These are phyloP conservation scores for Mortierella sp. DNA, from an alignment of 371 early-diverging fungal genomes.

Conservation along the genomic window DNA sequence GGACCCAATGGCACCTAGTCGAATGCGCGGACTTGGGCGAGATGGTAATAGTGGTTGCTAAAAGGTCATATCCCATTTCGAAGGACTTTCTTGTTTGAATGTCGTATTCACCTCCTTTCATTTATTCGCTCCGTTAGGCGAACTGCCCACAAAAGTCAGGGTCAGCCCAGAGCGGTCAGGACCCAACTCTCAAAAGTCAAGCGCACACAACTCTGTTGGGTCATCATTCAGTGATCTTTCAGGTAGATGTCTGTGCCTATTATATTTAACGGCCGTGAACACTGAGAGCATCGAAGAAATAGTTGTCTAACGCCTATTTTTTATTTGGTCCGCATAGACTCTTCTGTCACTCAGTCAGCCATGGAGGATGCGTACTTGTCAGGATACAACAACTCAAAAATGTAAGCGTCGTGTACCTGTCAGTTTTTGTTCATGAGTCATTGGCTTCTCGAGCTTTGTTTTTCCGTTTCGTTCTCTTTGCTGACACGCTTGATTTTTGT, in stretches of 20 bases:
- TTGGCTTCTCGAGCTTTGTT: background rate
- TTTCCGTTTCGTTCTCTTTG: background rate
- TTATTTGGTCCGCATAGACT: constrained; percentile 46
- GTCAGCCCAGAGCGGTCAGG: constrained; percentile 44
- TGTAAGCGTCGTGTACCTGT: constrained; percentile 48
- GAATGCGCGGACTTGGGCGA: constrained; percentile 20
- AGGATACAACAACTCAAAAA: constrained; percentile 69
- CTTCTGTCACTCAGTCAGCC: constrained; percentile 73
- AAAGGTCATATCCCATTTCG: background rate
- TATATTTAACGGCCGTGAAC: background rate
- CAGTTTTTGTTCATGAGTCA: background rate
- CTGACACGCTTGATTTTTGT: background rate
- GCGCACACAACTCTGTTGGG: constrained; percentile 65
- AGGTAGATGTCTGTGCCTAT: constrained; percentile 32
- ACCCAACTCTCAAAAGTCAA: constrained; percentile 45
- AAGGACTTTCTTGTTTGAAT: background rate
- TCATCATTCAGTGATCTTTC: constrained; percentile 71
- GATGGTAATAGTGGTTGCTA: constrained; percentile 19
- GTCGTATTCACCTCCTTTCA: background rate
- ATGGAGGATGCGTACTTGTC: constrained; percentile 72
- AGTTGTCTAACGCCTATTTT: background rate
- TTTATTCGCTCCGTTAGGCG: constrained; percentile 16
- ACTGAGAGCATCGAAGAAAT: background rate
- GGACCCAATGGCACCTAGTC: constrained; percentile 20
- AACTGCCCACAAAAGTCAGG: constrained; percentile 13